Base-by-base conservation (phyloP, 306 rosid species). In the Castanopsis chinensis region DNA sequence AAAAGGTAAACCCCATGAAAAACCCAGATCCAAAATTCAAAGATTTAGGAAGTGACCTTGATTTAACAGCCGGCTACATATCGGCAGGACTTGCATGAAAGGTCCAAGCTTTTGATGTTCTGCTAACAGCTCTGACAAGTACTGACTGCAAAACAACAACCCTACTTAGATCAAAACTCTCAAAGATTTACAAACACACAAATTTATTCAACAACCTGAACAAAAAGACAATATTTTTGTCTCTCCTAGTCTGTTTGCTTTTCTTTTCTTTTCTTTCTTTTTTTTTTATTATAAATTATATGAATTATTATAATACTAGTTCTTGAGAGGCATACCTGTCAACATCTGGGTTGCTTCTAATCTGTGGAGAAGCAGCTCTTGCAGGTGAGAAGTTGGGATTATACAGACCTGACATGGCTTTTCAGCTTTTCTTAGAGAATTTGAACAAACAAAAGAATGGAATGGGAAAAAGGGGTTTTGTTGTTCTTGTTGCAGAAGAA, bases 61-160 rank as follows among this genome's bases (percentile, higher is more conserved):
- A 91, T 92, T 92, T 81, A 94, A 85, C 63, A 94, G 90, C 32
- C 98, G 94, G 81, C 90, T 89, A 72, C 97, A 94, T 83, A 89
- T 92, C 70, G 98, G 98, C 72, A 94, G 94, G 32, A 91, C 93
- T 84, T 92, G 96, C 88, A 88, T 49, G 87, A 94, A 94, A 69
- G 98, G 98, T 64, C 93, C 94, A 83, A 94, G 93, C 93, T 94
- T 94, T 77, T 94, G 98, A 76, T 91, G 93, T 76, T 94, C 98
- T 65, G 96, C 94, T 49, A 94, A 74, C 89, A 94, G 87, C 90
- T 94, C 98, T 57, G 96, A 75, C 83, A 94, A 83, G 90, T 94
- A 92, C 91, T 88, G 98, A 88, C 98, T 94, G 81, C 71, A 69
- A 57, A 61, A 43, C 25, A 79, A 70, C 51, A 61, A 83, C 61